Evolutionary conservation across 257 asterid species (phyloP).

Genomic region (Linaria vulgaris): DNA sequence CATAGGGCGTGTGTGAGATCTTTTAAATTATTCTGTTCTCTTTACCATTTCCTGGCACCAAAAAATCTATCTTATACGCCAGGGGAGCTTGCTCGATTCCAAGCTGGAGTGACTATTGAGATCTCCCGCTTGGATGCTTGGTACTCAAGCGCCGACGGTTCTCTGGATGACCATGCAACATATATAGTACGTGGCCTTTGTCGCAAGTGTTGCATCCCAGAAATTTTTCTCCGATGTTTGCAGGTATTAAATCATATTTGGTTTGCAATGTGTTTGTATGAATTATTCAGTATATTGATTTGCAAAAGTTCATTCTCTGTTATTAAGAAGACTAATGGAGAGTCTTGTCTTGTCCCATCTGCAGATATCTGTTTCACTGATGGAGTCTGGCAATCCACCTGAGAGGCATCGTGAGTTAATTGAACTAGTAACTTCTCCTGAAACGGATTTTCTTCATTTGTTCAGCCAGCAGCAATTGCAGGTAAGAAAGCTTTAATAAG

Average conservation of each 20-base stretch:
- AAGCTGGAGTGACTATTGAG: constrained; percentile 90
- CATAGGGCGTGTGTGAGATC: constrained; percentile 16
- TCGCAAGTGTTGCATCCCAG: constrained; percentile 96
- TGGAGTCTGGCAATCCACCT: constrained; percentile 66
- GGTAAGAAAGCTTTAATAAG: constrained; percentile 39
- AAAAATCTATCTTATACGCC: constrained; percentile 18
- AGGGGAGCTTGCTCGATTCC: constrained; percentile 93
- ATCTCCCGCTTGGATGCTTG: constrained; percentile 91
- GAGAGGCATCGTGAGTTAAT: constrained; percentile 71
- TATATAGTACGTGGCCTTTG: constrained; percentile 89
- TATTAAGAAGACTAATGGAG: not conserved
- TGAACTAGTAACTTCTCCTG: constrained; percentile 70
- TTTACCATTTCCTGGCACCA: constrained; percentile 9
- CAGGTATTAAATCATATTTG: constrained; percentile 52
- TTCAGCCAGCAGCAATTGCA: constrained; percentile 94
- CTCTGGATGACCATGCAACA: constrained; percentile 78
- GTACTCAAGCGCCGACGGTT: constrained; percentile 79
- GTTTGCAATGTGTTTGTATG: not conserved
- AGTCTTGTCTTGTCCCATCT: constrained; percentile 17
- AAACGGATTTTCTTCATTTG: constrained; percentile 68
- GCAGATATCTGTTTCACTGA: constrained; percentile 78
- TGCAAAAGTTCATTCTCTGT: not conserved
- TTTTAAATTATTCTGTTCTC: constrained; percentile 1
- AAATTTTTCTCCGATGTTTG: constrained; percentile 87
- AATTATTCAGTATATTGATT: not conserved